Evolutionary conservation across 805 yeast species (phyloP).

Genomic region (Candida ulmi): DNA sequence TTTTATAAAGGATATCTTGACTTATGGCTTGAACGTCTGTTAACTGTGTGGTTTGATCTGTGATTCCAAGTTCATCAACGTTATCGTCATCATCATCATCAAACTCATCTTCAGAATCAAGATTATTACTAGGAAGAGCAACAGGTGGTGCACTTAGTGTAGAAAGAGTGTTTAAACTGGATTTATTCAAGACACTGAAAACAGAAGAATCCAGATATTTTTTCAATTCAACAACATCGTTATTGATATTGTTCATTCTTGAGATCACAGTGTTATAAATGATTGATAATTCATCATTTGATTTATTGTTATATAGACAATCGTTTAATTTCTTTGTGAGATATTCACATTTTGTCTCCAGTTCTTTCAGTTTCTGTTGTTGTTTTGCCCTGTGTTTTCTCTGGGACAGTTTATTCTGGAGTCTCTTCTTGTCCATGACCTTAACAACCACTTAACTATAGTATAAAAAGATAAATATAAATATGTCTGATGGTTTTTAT

Average conservation of each 20-base stretch:
- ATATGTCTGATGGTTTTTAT: too few species aligned
- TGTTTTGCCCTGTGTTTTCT: conserved; percentile 11
- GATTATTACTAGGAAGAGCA: not conserved
- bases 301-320: conserved; percentile 6
- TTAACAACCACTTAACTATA: too few species aligned
- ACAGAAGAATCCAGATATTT: conserved; percentile 3
- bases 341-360: conserved; percentile 3
- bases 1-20: conserved; percentile 3
- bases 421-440: conserved; percentile 2
- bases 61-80: not conserved
- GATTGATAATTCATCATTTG: conserved; percentile 4
- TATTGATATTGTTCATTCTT: conserved; percentile 3
- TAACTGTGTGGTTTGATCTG: too few species aligned
- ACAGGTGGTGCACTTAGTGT: not conserved
- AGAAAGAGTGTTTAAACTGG: not conserved
- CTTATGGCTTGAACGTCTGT: not conserved
- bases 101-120: not conserved
- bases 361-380: conserved; percentile 9
- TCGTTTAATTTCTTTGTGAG: conserved; percentile 5
- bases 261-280: conserved; percentile 2
- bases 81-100: conserved; percentile 1
- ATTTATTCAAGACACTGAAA: conserved; percentile 1
- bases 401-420: conserved; percentile 11
- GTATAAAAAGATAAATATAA: too few species aligned
- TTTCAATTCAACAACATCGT: conserved; percentile 4